Evolutionary conservation across 2,329 filamentous ascomycete species (phyloP).

Genomic region (Chaetomiaceae sp.): DNA sequence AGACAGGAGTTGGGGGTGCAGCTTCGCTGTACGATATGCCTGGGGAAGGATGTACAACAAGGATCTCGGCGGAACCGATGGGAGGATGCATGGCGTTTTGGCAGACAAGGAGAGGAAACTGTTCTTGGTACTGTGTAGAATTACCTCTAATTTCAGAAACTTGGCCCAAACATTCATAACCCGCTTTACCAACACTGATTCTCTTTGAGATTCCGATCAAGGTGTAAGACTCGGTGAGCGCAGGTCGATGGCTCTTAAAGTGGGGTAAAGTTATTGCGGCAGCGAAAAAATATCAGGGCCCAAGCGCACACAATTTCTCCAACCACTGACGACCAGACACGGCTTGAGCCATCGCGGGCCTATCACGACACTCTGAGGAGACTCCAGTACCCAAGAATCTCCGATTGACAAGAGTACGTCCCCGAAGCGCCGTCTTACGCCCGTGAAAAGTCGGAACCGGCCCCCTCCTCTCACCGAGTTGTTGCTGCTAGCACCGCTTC

Average conservation of each 20-base stretch:
- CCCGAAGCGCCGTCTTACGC: slow-evolving; percentile 6
- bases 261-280: slow-evolving; percentile 27
- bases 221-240: slow-evolving; percentile 18
- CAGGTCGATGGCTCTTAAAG: slow-evolving; percentile 12
- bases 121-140: too few species aligned
- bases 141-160: too few species aligned
- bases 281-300: slow-evolving; percentile 27
- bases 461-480: background rate
- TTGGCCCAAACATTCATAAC: background rate
- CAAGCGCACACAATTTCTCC: slow-evolving; percentile 28
- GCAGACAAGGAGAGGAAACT: too few species aligned
- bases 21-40: slow-evolving; percentile 11
- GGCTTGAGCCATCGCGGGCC: slow-evolving; percentile 22
- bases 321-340: slow-evolving; percentile 22
- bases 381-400: slow-evolving; percentile 16
- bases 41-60: slow-evolving; percentile 9
- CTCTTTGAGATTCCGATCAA: background rate
- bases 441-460: slow-evolving; percentile 4
- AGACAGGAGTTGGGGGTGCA: background rate
- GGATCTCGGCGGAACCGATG: background rate
- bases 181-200: background rate
- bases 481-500: too few species aligned
- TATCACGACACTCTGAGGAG: slow-evolving; percentile 20
- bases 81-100: background rate
- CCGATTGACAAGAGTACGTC: slow-evolving; percentile 22